Percentiles rank a stretch among this genome's conserved stretches.
Conservation (phyloP, 2,329 filamentous ascomycete species). For the Alternaria hordeiaustralica region DNA sequence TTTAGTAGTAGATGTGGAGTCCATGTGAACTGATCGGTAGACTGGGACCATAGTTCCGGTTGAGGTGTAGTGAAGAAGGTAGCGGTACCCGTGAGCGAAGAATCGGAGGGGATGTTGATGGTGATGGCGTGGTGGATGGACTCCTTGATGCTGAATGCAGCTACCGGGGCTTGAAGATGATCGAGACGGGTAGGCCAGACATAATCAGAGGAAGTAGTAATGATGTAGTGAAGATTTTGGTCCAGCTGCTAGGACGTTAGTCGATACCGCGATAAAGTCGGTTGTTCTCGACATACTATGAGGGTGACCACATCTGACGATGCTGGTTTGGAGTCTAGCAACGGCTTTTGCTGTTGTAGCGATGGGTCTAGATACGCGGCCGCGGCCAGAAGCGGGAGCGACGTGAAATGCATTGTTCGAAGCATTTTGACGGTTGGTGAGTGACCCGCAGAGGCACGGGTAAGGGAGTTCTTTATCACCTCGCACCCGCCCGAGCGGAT, state of each 20-base stretch:
- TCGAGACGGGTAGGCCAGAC: not conserved
- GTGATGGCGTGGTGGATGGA: not conserved
- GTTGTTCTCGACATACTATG: not conserved
- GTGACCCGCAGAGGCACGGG: not conserved
- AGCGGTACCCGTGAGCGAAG: not conserved
- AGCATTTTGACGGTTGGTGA: not conserved
- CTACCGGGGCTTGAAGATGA: not conserved
- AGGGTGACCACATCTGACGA: not conserved
- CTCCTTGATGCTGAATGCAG: not conserved
- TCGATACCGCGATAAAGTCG: too few species aligned
- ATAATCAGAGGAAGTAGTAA: not conserved
- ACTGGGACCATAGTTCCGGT: not conserved
- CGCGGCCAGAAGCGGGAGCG: not conserved
- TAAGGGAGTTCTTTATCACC: not conserved
- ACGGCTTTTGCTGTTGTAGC: constrained; percentile 12
- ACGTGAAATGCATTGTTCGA: not conserved
- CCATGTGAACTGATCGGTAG: not conserved
- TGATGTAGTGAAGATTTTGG: constrained; percentile 9
- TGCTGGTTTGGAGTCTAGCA: not conserved
- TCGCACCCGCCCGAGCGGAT: not conserved
- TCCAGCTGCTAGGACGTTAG: constrained; percentile 7
- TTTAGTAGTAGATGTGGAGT: not conserved
- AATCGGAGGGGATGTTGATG: constrained; percentile 7
- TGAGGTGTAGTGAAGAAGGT: not conserved
- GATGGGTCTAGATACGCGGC: constrained; percentile 6